Conservation (phyloP, 2,329 filamentous ascomycete species). For the Ophiocordyceps sinensis region DNA sequence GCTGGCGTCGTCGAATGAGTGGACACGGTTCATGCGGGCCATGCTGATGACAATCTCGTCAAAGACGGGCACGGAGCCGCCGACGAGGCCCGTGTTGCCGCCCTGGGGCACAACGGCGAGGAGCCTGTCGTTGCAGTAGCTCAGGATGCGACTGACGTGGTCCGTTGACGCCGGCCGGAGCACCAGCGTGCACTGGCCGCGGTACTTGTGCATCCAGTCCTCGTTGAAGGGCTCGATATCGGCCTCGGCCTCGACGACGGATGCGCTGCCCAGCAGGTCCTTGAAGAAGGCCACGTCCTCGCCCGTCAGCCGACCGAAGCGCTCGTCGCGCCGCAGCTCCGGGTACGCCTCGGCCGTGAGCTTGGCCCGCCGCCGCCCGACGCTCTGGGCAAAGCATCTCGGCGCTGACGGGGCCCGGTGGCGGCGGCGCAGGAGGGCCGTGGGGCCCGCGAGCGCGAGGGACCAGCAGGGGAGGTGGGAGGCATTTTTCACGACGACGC, state of each 20-base stretch:
- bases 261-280: constrained; percentile 60
- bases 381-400: constrained; percentile 12
- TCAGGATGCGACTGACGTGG: constrained; percentile 79
- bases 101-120: constrained; percentile 94
- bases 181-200: constrained; percentile 75
- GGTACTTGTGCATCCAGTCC: constrained; percentile 99
- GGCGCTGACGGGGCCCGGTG: constrained; percentile 16
- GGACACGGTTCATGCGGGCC: constrained; percentile 78
- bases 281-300: constrained; percentile 79
- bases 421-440: not conserved
- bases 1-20: constrained; percentile 84
- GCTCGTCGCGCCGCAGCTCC: constrained; percentile 61
- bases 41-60: constrained; percentile 95
- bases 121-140: constrained; percentile 88
- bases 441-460: not conserved
- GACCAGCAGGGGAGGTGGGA: not conserved
- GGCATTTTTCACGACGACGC: not conserved
- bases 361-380: constrained; percentile 25
- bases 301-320: constrained; percentile 57
- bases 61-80: constrained; percentile 90
- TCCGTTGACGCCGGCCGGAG: constrained; percentile 73
- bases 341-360: constrained; percentile 83
- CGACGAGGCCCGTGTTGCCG: constrained; percentile 91
- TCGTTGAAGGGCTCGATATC: constrained; percentile 88
- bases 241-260: constrained; percentile 59